Evolutionary conservation across 176 grass and related monocot genomes (phyloP), one percentile per base, ranked within the genome.

Genomic region (Avena sativa): DNA sequence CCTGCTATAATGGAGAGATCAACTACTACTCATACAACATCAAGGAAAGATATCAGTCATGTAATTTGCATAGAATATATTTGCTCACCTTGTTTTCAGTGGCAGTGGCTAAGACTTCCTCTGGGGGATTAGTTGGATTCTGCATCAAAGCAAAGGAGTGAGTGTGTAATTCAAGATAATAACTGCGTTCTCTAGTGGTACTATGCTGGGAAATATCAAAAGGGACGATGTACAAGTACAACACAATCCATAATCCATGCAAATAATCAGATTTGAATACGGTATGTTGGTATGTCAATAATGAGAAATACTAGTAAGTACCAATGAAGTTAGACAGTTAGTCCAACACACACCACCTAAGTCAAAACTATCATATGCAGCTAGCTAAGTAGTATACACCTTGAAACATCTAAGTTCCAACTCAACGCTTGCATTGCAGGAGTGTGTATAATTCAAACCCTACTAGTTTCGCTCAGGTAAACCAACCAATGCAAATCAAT

Each of bases 51-150:
- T 46, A 67, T 32, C 13, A 55, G 51, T 17, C 64, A 28, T 51
- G 64, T 2, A 36, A 71, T 60, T n/a, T 20, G 20, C 44, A 79
- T 32, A 61, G 30, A 86, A 90, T 6, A n/a, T 15, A 61, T 28
- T 26, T 32, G 20, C 20, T 9, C 71, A 90, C 88, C 83, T 86
- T 86, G 5, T 82, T 62, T 82, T 64, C 84, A 46, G 40, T 53
- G 60, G 28, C 14, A 46, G 40, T 53, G 60, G 28, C 14, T 78
- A 78, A 62, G 62, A 70, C 12, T 71, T 43, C 43, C 11, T 82
- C 52, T 46, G 61, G 68, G 71, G 79, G 28, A 19, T 53, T 12
- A 11, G 19, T 28, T 76, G 78, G 19, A 76, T 76, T 50, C 88
- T 89, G 38, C 60, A 73, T 2, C 17, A 0, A 51, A 62, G 12